These are phyloP conservation scores for Colletotrichum navitas DNA, from an alignment of 2,329 filamentous ascomycete genomes.

Conservation along the genomic window DNA sequence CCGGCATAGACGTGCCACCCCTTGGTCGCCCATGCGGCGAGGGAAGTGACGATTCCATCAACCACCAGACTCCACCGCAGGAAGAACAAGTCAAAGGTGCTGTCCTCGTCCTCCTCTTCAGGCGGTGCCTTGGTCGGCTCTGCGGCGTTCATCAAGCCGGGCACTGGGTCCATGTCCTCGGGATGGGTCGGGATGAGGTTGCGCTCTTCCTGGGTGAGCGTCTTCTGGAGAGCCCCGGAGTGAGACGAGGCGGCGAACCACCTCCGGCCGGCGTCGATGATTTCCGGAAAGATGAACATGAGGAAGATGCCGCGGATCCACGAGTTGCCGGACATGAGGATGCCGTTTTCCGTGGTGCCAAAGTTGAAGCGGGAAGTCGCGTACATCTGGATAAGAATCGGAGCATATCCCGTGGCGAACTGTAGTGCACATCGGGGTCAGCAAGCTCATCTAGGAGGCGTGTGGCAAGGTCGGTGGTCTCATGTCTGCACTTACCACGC, in stretches of 20 bases:
- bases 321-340: constrained; percentile 68
- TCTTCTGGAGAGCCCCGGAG: constrained; percentile 31
- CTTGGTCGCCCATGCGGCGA: constrained; percentile 71
- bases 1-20: constrained; percentile 78
- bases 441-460: not conserved
- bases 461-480: not conserved
- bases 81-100: constrained; percentile 76
- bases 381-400: constrained; percentile 71
- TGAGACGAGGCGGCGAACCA: constrained; percentile 47
- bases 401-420: constrained; percentile 74
- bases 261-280: constrained; percentile 62
- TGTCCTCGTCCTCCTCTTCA: constrained; percentile 59
- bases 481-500: constrained; percentile 61
- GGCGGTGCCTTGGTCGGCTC: constrained; percentile 56
- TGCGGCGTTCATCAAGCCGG: constrained; percentile 56
- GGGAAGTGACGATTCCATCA: constrained; percentile 73
- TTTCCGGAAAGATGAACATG: constrained; percentile 65
- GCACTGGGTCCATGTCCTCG: constrained; percentile 56
- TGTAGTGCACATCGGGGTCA: constrained; percentile 8
- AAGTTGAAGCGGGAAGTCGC: constrained; percentile 68
- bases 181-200: constrained; percentile 53
- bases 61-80: constrained; percentile 74
- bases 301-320: constrained; percentile 68
- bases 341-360: constrained; percentile 67
- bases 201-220: constrained; percentile 27